Percentiles rank a stretch among this genome's conserved stretches.
phyloP scores from a whole-genome alignment of 441 rosid species.

The Breynia disticha region DNA sequence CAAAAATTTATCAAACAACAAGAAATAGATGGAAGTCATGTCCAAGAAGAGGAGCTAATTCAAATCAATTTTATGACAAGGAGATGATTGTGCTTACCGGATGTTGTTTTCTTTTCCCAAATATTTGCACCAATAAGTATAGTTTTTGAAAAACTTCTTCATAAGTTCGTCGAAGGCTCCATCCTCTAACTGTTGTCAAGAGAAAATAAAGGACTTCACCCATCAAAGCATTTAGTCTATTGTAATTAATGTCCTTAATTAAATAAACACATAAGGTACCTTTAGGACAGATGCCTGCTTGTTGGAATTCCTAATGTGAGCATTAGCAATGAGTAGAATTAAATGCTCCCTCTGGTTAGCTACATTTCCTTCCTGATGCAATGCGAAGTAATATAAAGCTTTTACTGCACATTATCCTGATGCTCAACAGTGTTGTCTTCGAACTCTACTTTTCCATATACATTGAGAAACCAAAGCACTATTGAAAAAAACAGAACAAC shows the following conservation, averaged over 20 bases:
- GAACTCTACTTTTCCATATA: slow-evolving; percentile 5
- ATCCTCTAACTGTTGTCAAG: slow-evolving; percentile 49
- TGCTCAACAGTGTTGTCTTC: not conserved
- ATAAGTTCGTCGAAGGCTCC: slow-evolving; percentile 73
- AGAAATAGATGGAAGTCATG: not conserved
- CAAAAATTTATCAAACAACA: not conserved
- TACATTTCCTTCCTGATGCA: slow-evolving; percentile 70
- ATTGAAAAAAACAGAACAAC: slow-evolving; percentile 3
- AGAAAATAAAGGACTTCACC: slow-evolving; percentile 16
- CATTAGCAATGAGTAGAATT: slow-evolving; percentile 76
- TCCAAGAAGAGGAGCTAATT: not conserved
- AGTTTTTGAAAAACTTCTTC: slow-evolving; percentile 84
- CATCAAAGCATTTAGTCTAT: not conserved
- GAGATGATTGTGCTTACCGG: slow-evolving; percentile 34
- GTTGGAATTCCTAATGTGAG: slow-evolving; percentile 47
- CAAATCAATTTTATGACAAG: not conserved
- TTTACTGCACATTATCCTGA: not conserved
- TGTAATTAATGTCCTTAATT: no score
- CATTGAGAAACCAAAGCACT: not conserved
- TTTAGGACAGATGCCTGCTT: slow-evolving; percentile 41
- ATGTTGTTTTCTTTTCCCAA: slow-evolving; percentile 70
- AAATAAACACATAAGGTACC: slow-evolving; percentile 29
- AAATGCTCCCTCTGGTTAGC: slow-evolving; percentile 96
- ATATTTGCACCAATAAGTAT: slow-evolving; percentile 89
- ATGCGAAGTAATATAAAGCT: slow-evolving; percentile 3